Percentiles rank a stretch among this genome's conserved stretches.
phyloP scores from a whole-genome alignment of 441 rosid genomes.

The Sinapis alba region DNA sequence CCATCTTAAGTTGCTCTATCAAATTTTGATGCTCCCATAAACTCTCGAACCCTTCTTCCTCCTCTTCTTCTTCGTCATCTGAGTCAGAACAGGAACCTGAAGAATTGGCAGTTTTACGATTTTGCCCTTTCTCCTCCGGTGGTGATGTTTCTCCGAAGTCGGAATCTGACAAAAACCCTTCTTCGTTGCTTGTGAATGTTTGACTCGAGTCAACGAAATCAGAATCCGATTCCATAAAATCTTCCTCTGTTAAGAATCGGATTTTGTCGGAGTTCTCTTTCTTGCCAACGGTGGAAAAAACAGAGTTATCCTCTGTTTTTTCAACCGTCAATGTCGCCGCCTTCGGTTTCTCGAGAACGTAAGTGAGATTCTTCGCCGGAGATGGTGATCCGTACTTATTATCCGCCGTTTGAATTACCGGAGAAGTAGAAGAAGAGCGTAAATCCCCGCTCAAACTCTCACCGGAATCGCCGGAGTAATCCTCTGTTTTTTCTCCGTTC shows the following conservation, averaged over 20 bases:
- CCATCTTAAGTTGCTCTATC: constrained; percentile 89
- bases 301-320: constrained; percentile 33
- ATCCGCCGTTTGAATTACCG: constrained; percentile 9
- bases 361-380: constrained; percentile 28
- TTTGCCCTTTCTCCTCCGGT: constrained; percentile 28
- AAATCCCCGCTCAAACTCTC: neutral
- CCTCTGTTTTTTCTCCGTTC: constrained; percentile 32
- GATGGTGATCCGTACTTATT: neutral
- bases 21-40: constrained; percentile 93
- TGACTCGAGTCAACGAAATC: constrained; percentile 63
- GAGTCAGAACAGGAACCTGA: constrained; percentile 20
- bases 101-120: constrained; percentile 13
- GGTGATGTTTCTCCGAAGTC: constrained; percentile 47
- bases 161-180: constrained; percentile 58
- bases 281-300: neutral
- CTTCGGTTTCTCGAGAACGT: constrained; percentile 4
- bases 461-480: neutral
- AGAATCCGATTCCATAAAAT: constrained; percentile 48
- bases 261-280: constrained; percentile 15
- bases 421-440: constrained; percentile 12
- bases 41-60: constrained; percentile 61
- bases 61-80: constrained; percentile 50
- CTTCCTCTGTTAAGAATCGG: constrained; percentile 49
- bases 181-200: constrained; percentile 49
- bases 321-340: constrained; percentile 31